A percentile compares a stretch with the other conserved stretches of the same genome.
phyloP scores from a whole-genome alignment of 345 rosid genomes.

The Salix arbutifolia region DNA sequence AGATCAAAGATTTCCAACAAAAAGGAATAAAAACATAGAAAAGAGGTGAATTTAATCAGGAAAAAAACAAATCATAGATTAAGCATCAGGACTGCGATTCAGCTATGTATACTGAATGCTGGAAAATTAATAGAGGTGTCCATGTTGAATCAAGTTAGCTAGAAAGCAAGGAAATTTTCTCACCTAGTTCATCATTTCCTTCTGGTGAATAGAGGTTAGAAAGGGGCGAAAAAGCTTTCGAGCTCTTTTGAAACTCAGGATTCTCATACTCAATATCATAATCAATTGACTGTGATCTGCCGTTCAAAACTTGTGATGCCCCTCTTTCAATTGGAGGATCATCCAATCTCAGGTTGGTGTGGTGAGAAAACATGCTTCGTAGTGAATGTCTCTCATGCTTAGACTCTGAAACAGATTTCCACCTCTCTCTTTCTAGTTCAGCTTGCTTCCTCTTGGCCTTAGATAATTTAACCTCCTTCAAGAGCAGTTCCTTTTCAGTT shows the following conservation, averaged over 20 bases:
- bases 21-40: neutral
- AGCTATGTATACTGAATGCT: neutral
- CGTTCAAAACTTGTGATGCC: constrained; percentile 31
- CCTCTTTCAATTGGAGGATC: constrained; percentile 31
- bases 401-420: constrained; percentile 51
- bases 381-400: constrained; percentile 66
- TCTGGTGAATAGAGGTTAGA: constrained; percentile 37
- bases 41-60: neutral
- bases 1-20: too few species aligned
- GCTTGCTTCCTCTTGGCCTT: constrained; percentile 68
- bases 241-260: constrained; percentile 36
- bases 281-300: constrained; percentile 32
- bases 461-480: constrained; percentile 57
- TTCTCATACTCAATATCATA: constrained; percentile 33
- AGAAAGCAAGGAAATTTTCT: constrained; percentile 17
- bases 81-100: neutral
- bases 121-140: neutral
- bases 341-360: constrained; percentile 39
- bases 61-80: neutral
- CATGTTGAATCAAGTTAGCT: neutral
- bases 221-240: constrained; percentile 32
- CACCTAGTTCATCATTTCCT: constrained; percentile 42
- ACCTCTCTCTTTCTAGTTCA: constrained; percentile 59
- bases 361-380: constrained; percentile 60
- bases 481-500: constrained; percentile 60